Conservation (phyloP, 202 grass and related monocot species). For the Panicum virgatum region DNA sequence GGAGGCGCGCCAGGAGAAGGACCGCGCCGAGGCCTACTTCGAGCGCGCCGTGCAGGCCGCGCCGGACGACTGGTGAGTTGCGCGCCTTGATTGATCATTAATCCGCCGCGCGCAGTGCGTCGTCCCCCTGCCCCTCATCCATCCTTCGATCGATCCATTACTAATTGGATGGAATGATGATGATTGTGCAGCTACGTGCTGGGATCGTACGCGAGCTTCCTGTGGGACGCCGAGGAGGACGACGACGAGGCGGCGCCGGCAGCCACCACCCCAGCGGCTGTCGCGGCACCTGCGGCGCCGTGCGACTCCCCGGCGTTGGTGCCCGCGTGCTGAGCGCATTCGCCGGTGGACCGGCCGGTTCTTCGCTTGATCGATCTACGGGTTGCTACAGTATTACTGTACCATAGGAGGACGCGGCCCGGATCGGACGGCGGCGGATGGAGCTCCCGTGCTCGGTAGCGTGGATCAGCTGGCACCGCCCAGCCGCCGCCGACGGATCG, state of each 20-base stretch:
- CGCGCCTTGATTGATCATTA: neutral
- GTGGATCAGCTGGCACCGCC: neutral
- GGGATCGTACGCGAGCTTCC: constrained; percentile 82
- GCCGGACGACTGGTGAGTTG: constrained; percentile 64
- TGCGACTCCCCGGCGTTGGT: constrained; percentile 38
- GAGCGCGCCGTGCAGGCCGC: constrained; percentile 72
- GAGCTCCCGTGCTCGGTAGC: neutral
- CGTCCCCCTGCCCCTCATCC: no score
- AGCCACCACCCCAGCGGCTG: neutral
- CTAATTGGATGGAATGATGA: neutral
- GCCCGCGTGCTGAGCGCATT: constrained; percentile 18
- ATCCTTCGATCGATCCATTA: neutral
- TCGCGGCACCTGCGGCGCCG: neutral
- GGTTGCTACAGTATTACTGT: neutral
- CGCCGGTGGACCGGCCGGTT: neutral
- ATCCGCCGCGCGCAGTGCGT: neutral
- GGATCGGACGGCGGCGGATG: neutral
- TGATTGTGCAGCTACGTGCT: constrained; percentile 69
- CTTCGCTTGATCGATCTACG: neutral
- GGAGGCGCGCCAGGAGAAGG: constrained; percentile 60
- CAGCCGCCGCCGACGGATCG: neutral
- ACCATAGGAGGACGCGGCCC: neutral
- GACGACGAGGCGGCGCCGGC: neutral
- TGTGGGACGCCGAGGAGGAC: constrained; percentile 77
- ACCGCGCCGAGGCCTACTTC: constrained; percentile 67